These are phyloP conservation scores for Stachybotrys chartarum DNA, from an alignment of 2,329 filamentous ascomycete genomes.

Conservation along the genomic window DNA sequence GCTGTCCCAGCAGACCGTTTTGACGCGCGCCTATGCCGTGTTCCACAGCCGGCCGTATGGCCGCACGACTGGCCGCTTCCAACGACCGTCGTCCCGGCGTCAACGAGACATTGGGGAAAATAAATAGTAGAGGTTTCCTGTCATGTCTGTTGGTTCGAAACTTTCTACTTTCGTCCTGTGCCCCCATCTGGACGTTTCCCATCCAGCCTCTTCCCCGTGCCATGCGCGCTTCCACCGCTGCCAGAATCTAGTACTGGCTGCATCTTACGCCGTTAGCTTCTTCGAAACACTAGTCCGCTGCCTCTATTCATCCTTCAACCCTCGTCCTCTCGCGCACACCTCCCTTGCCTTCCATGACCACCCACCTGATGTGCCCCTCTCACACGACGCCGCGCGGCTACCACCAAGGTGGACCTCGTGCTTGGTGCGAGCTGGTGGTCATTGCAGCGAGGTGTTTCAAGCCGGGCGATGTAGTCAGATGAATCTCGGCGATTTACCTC, in stretches of 20 bases:
- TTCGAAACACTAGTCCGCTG: too few relatives aligned
- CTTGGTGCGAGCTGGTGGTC: background rate
- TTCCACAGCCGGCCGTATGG: background rate
- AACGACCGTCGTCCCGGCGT: background rate
- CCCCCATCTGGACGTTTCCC: background rate
- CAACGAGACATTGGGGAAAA: background rate
- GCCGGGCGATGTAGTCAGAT: background rate
- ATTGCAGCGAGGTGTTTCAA: background rate
- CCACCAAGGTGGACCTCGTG: background rate
- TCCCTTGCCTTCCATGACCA: background rate
- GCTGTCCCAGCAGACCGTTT: background rate
- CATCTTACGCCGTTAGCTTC: too few relatives aligned
- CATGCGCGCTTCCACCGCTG: background rate
- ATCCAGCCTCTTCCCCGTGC: background rate
- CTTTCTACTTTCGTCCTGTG: background rate
- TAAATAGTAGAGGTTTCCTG: background rate
- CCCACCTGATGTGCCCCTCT: background rate
- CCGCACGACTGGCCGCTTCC: background rate
- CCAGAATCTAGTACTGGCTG: background rate
- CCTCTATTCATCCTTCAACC: background rate
- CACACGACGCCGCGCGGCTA: background rate
- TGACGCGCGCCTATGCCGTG: background rate
- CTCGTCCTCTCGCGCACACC: background rate
- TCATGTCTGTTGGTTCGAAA: background rate
- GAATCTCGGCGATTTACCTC: background rate